Conservation (phyloP, 768 basidiomycete species). For the Tricholoma sp. region DNA sequence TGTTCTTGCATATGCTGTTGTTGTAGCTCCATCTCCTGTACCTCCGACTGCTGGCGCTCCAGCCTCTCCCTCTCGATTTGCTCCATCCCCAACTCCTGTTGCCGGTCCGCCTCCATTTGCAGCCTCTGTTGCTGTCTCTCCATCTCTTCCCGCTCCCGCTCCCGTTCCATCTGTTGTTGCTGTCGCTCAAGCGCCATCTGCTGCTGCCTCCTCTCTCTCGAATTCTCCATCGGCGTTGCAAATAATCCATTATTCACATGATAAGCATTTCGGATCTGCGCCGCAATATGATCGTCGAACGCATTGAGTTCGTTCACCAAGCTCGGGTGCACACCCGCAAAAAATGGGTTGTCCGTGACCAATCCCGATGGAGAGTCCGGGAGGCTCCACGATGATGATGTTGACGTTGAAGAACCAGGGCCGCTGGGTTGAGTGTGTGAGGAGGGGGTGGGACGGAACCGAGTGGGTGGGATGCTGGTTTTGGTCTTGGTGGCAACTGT, state of each 20-base stretch:
- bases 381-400: constrained; percentile 12
- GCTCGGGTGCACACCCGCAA: constrained; percentile 50
- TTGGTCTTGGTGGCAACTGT: constrained; percentile 46
- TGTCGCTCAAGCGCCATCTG: constrained; percentile 20
- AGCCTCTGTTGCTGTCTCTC: constrained; percentile 17
- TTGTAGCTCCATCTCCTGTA: constrained; percentile 13
- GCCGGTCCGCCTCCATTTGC: constrained; percentile 12
- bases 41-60: constrained; percentile 15
- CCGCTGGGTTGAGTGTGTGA: not conserved
- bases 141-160: constrained; percentile 20
- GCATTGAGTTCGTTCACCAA: constrained; percentile 48
- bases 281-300: constrained; percentile 51
- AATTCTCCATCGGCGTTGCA: constrained; percentile 20
- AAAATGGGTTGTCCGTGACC: constrained; percentile 31
- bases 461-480: constrained; percentile 16
- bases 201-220: constrained; percentile 1
- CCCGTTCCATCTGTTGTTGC: constrained; percentile 20
- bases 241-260: constrained; percentile 31
- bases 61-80: constrained; percentile 17
- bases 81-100: constrained; percentile 19
- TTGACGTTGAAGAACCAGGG: not conserved
- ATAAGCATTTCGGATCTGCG: constrained; percentile 46
- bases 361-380: constrained; percentile 26
- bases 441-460: not conserved
- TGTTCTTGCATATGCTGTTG: constrained; percentile 18